These are phyloP conservation scores for Boeremia lycopersici DNA, from an alignment of 2,329 filamentous ascomycete genomes.

Conservation along the genomic window DNA sequence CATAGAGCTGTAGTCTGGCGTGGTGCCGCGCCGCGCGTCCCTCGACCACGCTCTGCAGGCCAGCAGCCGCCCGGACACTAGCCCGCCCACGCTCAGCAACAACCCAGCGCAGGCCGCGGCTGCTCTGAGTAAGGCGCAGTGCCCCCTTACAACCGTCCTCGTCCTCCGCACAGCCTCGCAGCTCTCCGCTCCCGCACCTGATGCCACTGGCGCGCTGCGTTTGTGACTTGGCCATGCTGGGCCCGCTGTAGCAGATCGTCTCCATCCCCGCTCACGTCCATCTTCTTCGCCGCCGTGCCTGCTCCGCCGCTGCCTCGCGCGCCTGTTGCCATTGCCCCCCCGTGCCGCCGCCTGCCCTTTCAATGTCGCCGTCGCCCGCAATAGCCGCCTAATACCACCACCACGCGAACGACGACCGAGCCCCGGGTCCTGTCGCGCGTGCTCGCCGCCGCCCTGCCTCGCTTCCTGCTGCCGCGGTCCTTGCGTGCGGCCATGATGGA, in stretches of 20 bases:
- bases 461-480: constrained; percentile 15
- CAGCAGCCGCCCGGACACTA: no score
- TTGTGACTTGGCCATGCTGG: constrained; percentile 12
- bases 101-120: constrained; percentile 1
- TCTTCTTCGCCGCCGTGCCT: not conserved
- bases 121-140: constrained; percentile 8
- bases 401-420: constrained; percentile 19
- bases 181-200: constrained; percentile 3
- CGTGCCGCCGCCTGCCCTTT: not conserved
- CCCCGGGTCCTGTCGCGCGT: constrained; percentile 18
- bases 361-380: constrained; percentile 27
- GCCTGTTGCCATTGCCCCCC: not conserved
- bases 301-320: not conserved
- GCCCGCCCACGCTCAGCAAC: no score
- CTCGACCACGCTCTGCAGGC: not conserved
- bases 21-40: not conserved
- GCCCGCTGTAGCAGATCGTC: constrained; percentile 12
- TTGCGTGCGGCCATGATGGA: constrained; percentile 22
- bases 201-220: constrained; percentile 2
- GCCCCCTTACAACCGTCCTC: constrained; percentile 10
- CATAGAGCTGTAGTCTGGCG: no score
- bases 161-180: constrained; percentile 10
- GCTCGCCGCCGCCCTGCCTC: constrained; percentile 19
- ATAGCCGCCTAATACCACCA: constrained; percentile 16
- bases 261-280: not conserved